phyloP scores from a whole-genome alignment of 345 rosid genomes.

The Gynandropsis gynandra region DNA sequence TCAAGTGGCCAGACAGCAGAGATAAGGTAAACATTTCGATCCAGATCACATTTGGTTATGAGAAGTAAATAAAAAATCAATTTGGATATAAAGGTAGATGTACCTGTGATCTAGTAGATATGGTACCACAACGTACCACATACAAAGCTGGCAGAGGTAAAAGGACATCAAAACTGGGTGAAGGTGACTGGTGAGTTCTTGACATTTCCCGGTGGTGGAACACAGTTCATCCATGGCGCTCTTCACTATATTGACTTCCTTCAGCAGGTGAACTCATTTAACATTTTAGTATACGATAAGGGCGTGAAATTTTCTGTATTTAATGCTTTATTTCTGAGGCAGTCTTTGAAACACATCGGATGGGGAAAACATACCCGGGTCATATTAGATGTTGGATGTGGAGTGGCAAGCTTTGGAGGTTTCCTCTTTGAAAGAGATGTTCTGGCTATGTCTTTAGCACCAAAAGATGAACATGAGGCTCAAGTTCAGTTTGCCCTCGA shows the following conservation, averaged over 20 bases:
- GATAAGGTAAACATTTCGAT: conserved; percentile 49
- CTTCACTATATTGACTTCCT: conserved; percentile 74
- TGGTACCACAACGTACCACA: conserved; percentile 96
- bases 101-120: conserved; percentile 42
- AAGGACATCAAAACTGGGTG: conserved; percentile 97
- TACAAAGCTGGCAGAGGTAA: conserved; percentile 60
- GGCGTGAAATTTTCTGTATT: too few species aligned
- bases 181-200: conserved; percentile 87
- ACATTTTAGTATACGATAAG: background rate
- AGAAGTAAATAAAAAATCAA: background rate
- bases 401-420: conserved; percentile 94
- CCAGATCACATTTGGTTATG: background rate
- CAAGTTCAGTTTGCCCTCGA: conserved; percentile 96
- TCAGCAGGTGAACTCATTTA: conserved; percentile 43
- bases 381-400: conserved; percentile 84
- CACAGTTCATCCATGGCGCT: conserved; percentile 95
- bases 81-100: conserved; percentile 5
- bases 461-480: conserved; percentile 96
- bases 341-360: conserved; percentile 60
- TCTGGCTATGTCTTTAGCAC: conserved; percentile 89
- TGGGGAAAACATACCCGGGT: conserved; percentile 88
- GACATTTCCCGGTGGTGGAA: conserved; percentile 95
- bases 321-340: conserved; percentile 4
- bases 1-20: conserved; percentile 78
- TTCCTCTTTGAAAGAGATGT: conserved; percentile 81